These are phyloP conservation scores for Syzygium grande DNA, from an alignment of 345 rosid species.

Conservation along the genomic window DNA sequence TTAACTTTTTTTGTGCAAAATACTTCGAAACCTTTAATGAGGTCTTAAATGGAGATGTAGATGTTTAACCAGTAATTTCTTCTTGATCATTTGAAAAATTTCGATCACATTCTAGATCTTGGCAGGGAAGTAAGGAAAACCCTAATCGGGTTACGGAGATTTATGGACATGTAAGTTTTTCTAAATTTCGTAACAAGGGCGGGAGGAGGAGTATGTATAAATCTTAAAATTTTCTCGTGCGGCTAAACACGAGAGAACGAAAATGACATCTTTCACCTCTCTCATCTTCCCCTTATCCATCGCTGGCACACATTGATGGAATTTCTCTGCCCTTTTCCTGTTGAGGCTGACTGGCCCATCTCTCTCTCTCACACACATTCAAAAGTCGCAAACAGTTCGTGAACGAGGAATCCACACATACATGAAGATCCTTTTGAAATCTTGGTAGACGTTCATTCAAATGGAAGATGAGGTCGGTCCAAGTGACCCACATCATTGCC, in stretches of 20 bases:
- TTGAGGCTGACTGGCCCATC: neutral
- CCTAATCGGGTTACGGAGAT: neutral
- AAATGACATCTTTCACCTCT: neutral
- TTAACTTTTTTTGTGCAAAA: neutral
- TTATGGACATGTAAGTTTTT: neutral
- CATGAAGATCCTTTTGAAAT: neutral
- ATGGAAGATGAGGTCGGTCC: neutral
- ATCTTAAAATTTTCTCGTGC: neutral
- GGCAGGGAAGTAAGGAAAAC: neutral
- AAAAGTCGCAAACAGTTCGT: neutral
- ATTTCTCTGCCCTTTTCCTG: neutral
- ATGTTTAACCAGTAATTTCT: neutral
- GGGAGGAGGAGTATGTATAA: neutral
- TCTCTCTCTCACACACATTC: neutral
- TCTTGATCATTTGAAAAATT: neutral
- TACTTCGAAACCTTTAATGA: neutral
- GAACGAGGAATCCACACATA: neutral
- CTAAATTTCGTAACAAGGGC: neutral
- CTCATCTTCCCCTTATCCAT: neutral
- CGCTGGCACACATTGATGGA: neutral
- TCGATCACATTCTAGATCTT: neutral
- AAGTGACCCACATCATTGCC: neutral
- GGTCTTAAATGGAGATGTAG: neutral
- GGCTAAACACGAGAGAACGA: neutral
- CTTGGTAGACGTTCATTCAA: neutral